Conservation (phyloP, 495 filamentous ascomycete genomes). For the Podospora comata region DNA sequence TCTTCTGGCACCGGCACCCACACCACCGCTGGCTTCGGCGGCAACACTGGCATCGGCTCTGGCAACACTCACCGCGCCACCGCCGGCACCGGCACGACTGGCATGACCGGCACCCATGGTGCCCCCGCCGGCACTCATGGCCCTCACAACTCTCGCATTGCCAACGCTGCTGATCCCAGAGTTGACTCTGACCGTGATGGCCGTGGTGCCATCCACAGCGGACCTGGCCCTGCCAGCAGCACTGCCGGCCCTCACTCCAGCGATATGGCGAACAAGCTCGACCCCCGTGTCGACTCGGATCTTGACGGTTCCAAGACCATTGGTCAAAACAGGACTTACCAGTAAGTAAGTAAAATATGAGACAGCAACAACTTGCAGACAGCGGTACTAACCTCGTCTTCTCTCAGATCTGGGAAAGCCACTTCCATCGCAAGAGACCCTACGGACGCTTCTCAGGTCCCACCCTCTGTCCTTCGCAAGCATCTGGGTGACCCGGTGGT, state of each 20-base stretch:
- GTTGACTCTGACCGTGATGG: conserved; percentile 48
- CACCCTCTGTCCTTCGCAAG: conserved; percentile 42
- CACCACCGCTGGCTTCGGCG: conserved; percentile 23
- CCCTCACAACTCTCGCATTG: conserved; percentile 51
- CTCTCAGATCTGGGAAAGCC: background rate
- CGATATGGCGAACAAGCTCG: conserved; percentile 15
- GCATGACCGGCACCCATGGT: conserved; percentile 31
- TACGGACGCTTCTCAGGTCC: conserved; percentile 48
- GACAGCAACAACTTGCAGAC: conserved; percentile 7
- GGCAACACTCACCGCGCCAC: background rate
- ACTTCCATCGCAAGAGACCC: conserved; percentile 32
- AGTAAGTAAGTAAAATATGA: conserved; percentile 42
- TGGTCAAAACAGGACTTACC: conserved; percentile 46
- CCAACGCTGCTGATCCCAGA: conserved; percentile 54
- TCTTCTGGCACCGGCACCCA: conserved; percentile 16
- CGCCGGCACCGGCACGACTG: conserved; percentile 35
- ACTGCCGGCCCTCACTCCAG: conserved; percentile 19
- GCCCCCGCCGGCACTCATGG: conserved; percentile 33
- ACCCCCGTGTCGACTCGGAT: conserved; percentile 28
- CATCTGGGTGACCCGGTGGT: conserved; percentile 40
- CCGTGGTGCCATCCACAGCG: conserved; percentile 23
- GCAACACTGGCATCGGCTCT: conserved; percentile 21
- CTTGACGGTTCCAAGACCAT: conserved; percentile 33
- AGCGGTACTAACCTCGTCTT: background rate
- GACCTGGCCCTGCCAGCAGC: conserved; percentile 19